Conservation (phyloP, 495 filamentous ascomycete genomes). For the Neurospora sp. region DNA sequence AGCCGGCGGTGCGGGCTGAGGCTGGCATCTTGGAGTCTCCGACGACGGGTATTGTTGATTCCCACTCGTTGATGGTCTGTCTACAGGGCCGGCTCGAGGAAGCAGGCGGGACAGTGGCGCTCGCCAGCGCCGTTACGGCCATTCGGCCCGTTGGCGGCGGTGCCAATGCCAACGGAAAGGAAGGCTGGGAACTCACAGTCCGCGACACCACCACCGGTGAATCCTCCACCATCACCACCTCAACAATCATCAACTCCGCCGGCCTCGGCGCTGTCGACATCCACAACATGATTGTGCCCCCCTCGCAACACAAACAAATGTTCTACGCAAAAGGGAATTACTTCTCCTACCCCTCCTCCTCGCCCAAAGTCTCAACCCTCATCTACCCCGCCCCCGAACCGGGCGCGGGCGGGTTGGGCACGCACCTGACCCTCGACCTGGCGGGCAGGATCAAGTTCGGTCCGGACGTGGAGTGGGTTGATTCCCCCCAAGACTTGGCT, state of each 20-base stretch:
- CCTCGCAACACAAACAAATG: conserved; percentile 43
- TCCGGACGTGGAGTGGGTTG: conserved; percentile 91
- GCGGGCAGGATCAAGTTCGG: conserved; percentile 81
- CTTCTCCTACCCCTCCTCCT: conserved; percentile 66
- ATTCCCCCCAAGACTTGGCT: conserved; percentile 27
- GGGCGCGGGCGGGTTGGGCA: conserved; percentile 76
- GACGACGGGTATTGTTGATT: conserved; percentile 85
- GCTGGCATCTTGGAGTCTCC: conserved; percentile 71
- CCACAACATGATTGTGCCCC: conserved; percentile 72
- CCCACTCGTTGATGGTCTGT: conserved; percentile 70
- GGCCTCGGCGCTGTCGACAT: conserved; percentile 68
- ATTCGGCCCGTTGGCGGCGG: conserved; percentile 51
- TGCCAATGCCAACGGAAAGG: conserved; percentile 35
- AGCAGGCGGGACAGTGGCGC: conserved; percentile 60
- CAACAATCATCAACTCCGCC: conserved; percentile 75
- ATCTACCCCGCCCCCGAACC: conserved; percentile 79
- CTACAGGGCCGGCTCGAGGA: conserved; percentile 69
- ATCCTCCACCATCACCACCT: conserved; percentile 52
- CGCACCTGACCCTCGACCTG: conserved; percentile 88
- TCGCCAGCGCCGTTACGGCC: conserved; percentile 49
- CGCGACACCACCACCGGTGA: conserved; percentile 36
- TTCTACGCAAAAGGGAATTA: conserved; percentile 94
- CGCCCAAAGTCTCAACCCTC: conserved; percentile 59
- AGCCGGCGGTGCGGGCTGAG: conserved; percentile 66
- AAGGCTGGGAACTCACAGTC: conserved; percentile 34